phyloP scores from a whole-genome alignment of 2,329 filamentous ascomycete genomes.

The Paecilomyces variotii region DNA sequence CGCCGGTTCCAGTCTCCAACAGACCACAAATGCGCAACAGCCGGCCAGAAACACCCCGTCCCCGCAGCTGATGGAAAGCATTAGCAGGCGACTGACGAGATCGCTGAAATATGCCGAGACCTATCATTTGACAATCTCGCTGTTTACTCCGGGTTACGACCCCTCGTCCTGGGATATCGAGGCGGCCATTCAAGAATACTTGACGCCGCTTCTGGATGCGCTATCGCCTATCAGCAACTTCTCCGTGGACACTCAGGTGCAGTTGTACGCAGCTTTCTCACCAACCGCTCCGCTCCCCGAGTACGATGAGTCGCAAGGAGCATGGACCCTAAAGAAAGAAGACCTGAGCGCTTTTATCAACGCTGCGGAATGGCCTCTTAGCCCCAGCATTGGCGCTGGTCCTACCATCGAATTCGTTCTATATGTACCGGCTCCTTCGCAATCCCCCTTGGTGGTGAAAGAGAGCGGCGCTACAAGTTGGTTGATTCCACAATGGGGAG shows the following conservation, averaged over 20 bases:
- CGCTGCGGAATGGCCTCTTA: slow-evolving; percentile 93
- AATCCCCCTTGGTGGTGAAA: slow-evolving; percentile 53
- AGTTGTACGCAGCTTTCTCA: slow-evolving; percentile 72
- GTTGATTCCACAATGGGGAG: slow-evolving; percentile 95
- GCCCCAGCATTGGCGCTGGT: slow-evolving; percentile 83
- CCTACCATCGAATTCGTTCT: slow-evolving; percentile 95
- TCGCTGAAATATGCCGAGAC: slow-evolving; percentile 87
- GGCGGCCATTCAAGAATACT: slow-evolving; percentile 67
- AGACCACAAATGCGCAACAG: slow-evolving; percentile 33
- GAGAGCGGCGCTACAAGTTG: slow-evolving; percentile 64
- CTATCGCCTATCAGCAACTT: slow-evolving; percentile 85
- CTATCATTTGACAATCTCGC: slow-evolving; percentile 91
- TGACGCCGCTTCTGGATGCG: slow-evolving; percentile 71
- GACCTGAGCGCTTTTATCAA: slow-evolving; percentile 94
- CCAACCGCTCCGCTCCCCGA: slow-evolving; percentile 53
- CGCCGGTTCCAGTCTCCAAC: slow-evolving; percentile 16
- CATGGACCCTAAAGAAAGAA: slow-evolving; percentile 68
- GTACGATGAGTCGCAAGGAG: slow-evolving; percentile 45
- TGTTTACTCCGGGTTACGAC: slow-evolving; percentile 70
- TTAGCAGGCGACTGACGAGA: slow-evolving; percentile 63
- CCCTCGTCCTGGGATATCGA: slow-evolving; percentile 93
- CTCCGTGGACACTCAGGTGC: slow-evolving; percentile 91
- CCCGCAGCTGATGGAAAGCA: slow-evolving; percentile 48
- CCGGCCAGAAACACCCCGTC: slow-evolving; percentile 26
- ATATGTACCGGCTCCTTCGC: slow-evolving; percentile 67